These are phyloP conservation scores for Scleromitrula shiraiana DNA, from an alignment of 2,329 filamentous ascomycete genomes.

Conservation along the genomic window DNA sequence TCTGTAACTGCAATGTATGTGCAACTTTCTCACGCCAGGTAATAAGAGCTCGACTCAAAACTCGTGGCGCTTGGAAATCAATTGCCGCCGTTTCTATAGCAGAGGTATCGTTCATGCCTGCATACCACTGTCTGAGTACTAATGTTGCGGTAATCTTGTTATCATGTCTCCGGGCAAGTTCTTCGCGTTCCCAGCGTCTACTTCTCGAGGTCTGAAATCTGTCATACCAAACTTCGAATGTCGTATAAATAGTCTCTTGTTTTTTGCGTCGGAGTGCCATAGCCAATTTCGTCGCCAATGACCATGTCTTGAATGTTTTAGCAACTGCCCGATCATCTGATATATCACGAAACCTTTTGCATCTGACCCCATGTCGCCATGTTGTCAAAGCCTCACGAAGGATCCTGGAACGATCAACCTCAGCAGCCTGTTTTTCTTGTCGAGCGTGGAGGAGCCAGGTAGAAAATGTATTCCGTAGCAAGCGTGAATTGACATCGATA, in stretches of 20 bases:
- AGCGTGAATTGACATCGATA: constrained; percentile 35
- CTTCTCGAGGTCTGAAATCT: constrained; percentile 29
- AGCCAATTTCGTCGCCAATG: constrained; percentile 40
- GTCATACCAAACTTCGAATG: constrained; percentile 33
- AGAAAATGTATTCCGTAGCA: constrained; percentile 38
- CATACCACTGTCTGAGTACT: constrained; percentile 22
- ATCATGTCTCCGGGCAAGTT: constrained; percentile 18
- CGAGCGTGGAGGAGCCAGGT: constrained; percentile 41
- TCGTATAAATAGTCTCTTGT: constrained; percentile 32
- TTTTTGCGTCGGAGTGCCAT: constrained; percentile 29
- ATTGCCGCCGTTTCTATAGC: constrained; percentile 18
- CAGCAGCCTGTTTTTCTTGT: constrained; percentile 39
- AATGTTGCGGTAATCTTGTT: constrained; percentile 18
- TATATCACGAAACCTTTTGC: constrained; percentile 40
- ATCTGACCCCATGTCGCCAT: constrained; percentile 55
- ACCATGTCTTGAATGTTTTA: constrained; percentile 53
- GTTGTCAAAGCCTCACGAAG: constrained; percentile 48
- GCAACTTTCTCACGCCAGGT: constrained; percentile 18
- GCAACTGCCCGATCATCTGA: constrained; percentile 48
- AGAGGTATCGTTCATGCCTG: constrained; percentile 15
- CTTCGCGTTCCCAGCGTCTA: constrained; percentile 20
- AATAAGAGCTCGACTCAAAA: constrained; percentile 15
- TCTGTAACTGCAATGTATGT: constrained; percentile 20
- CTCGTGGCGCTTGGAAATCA: constrained; percentile 16
- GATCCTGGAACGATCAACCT: constrained; percentile 43